These are phyloP conservation scores for Angomonas deanei DNA, from an alignment of 208 protist species.

Conservation along the genomic window DNA sequence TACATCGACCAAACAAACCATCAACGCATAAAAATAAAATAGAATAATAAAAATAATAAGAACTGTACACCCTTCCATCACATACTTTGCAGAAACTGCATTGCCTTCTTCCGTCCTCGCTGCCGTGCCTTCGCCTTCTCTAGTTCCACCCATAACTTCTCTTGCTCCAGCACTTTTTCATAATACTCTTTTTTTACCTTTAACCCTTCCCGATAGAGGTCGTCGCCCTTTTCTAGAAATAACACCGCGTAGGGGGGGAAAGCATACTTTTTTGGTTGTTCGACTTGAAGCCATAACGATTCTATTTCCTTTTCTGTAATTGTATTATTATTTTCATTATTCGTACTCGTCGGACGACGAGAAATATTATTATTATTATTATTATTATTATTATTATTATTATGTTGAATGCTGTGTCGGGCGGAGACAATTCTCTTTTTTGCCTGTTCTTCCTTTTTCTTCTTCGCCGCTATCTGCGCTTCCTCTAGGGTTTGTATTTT, in stretches of 20 bases:
- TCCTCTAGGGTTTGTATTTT: background rate
- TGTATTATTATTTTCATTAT: background rate
- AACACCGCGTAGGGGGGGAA: no score
- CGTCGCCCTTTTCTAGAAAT: background rate
- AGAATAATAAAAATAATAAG: no score
- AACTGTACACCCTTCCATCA: no score
- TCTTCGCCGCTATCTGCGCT: background rate
- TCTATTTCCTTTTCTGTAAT: background rate
- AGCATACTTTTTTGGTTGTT: no score
- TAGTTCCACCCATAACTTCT: background rate
- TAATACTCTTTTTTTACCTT: background rate
- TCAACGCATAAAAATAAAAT: no score
- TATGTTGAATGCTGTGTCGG: background rate
- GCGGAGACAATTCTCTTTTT: background rate
- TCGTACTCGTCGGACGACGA: background rate
- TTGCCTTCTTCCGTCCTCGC: background rate
- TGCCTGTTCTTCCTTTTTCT: background rate
- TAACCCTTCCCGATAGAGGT: background rate
- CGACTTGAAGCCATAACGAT: no score
- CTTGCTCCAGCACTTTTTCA: background rate
- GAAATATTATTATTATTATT: no score
- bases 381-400: background rate
- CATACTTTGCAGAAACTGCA: background rate
- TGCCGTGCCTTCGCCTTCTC: background rate
- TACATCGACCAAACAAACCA: no score